Evolutionary conservation across 768 basidiomycete species (phyloP).

Genomic region (Fistulinella prunicolor): DNA sequence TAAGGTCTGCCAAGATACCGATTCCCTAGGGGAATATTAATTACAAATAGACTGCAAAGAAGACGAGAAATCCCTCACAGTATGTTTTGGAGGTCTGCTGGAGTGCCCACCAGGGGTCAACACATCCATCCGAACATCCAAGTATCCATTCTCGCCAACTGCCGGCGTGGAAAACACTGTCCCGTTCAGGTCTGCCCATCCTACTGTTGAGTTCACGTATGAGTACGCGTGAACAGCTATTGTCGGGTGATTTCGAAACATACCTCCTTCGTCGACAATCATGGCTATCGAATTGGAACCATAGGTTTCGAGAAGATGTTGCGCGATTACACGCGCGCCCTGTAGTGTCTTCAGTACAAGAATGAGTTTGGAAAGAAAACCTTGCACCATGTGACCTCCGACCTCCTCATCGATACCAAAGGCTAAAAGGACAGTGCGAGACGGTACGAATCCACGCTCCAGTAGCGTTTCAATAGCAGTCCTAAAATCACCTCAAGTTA

Average conservation of each 20-base stretch:
- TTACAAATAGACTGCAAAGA: background rate
- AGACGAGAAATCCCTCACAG: slow-evolving; percentile 30
- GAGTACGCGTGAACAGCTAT: too few species aligned
- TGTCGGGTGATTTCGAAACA: background rate
- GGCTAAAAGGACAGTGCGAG: slow-evolving; percentile 32
- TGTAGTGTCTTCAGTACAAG: slow-evolving; percentile 11
- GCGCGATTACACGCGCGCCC: slow-evolving; percentile 43
- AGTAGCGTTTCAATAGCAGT: slow-evolving; percentile 27
- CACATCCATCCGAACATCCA: slow-evolving; percentile 42
- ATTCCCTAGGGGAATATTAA: slow-evolving; percentile 33
- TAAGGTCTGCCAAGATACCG: slow-evolving; percentile 47
- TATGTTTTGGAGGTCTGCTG: slow-evolving; percentile 50
- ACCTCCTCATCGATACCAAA: slow-evolving; percentile 48
- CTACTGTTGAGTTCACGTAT: slow-evolving; percentile 21
- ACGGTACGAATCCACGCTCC: slow-evolving; percentile 29
- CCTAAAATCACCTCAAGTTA: slow-evolving; percentile 16
- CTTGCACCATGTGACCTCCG: slow-evolving; percentile 36
- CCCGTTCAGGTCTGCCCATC: slow-evolving; percentile 28
- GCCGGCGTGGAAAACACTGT: slow-evolving; percentile 31
- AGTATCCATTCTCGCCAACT: slow-evolving; percentile 43
- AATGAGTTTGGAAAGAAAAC: background rate
- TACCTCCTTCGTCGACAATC: slow-evolving; percentile 60
- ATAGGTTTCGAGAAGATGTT: slow-evolving; percentile 40
- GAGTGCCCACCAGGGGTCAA: slow-evolving; percentile 53
- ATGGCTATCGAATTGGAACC: slow-evolving; percentile 50